Conservation (phyloP, 495 filamentous ascomycete genomes). For the Xylaria curta region DNA sequence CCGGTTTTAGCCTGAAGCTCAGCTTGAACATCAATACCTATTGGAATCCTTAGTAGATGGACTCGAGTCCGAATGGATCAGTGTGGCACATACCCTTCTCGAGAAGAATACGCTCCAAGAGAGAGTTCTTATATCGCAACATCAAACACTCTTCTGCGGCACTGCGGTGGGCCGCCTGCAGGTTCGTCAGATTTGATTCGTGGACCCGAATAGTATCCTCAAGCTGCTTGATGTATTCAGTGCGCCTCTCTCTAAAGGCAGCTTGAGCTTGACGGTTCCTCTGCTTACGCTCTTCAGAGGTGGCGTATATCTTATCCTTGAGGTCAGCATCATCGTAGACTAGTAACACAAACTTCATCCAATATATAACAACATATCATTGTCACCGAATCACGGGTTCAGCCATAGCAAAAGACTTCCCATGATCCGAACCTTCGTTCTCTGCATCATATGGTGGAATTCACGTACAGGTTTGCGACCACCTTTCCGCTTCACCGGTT, state of each 20-base stretch:
- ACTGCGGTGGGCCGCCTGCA: conserved; percentile 92
- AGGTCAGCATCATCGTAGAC: conserved; percentile 37
- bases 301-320: conserved; percentile 80
- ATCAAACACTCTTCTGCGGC: conserved; percentile 98
- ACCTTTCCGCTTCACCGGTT: conserved; percentile 85
- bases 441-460: conserved; percentile 24
- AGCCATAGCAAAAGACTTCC: background rate
- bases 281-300: conserved; percentile 97
- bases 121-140: conserved; percentile 97
- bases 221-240: conserved; percentile 98
- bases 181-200: conserved; percentile 87
- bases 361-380: background rate
- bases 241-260: conserved; percentile 93
- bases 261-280: conserved; percentile 97
- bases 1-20: conserved; percentile 89
- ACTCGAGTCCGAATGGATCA: background rate
- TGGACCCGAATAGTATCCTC: conserved; percentile 97
- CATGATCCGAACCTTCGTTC: background rate
- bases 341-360: background rate
- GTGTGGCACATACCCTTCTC: conserved; percentile 75
- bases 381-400: background rate
- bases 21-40: conserved; percentile 96
- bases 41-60: conserved; percentile 17
- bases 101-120: conserved; percentile 91
- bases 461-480: conserved; percentile 92